Percentiles rank a stretch among this genome's conserved stretches.
Conservation (phyloP, 2,329 filamentous ascomycete species). For the Rhytidhysteron rufulum region DNA sequence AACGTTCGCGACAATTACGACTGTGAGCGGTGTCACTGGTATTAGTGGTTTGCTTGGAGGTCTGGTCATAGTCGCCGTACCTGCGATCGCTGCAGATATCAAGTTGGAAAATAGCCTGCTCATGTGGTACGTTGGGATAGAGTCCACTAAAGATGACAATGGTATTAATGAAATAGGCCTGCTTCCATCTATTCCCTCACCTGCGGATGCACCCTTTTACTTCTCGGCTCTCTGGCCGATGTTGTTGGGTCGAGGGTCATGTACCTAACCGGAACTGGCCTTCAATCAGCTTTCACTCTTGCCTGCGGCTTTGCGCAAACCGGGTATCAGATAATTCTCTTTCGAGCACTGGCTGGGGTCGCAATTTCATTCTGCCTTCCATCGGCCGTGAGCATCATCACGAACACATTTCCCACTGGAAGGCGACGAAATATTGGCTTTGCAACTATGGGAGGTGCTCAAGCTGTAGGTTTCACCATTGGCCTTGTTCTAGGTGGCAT, state of each 20-base stretch:
- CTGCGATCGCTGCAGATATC: constrained; percentile 38
- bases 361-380: constrained; percentile 48
- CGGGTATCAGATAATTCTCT: constrained; percentile 43
- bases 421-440: constrained; percentile 50
- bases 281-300: constrained; percentile 44
- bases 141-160: constrained; percentile 7
- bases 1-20: neutral
- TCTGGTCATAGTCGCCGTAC: constrained; percentile 39
- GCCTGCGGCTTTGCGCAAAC: constrained; percentile 39
- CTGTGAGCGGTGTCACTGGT: constrained; percentile 1
- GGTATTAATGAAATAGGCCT: constrained; percentile 22
- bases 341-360: constrained; percentile 45
- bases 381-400: constrained; percentile 48
- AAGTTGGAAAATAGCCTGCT: constrained; percentile 20
- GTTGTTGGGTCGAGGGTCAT: constrained; percentile 46
- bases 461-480: constrained; percentile 50
- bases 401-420: constrained; percentile 44
- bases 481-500: constrained; percentile 51
- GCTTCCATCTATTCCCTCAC: constrained; percentile 40
- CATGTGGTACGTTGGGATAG: constrained; percentile 17
- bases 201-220: constrained; percentile 47
- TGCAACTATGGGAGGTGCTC: constrained; percentile 47
- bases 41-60: constrained; percentile 27
- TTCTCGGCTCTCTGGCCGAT: constrained; percentile 51
- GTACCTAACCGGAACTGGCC: constrained; percentile 44